Percentiles rank a stretch among this genome's conserved stretches.
phyloP scores from a whole-genome alignment of 345 rosid species.

The Lepidium aucheri region DNA sequence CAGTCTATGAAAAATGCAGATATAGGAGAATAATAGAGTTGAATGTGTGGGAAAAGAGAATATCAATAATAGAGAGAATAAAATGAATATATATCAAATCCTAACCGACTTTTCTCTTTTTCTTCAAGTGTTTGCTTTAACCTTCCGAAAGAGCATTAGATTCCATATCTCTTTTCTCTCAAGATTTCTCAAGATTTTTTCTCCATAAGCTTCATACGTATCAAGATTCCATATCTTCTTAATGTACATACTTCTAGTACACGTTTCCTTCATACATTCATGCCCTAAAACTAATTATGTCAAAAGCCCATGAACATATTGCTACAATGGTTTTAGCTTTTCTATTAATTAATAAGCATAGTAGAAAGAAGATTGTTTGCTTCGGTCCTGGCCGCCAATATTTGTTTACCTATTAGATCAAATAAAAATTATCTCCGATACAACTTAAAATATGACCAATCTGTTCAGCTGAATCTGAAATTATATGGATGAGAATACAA shows the following conservation, averaged over 20 bases:
- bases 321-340: neutral
- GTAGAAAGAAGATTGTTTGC: neutral
- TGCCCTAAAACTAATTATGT: neutral
- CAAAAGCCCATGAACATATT: neutral
- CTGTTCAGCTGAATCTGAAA: neutral
- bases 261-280: neutral
- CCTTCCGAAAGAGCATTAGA: conserved; percentile 1
- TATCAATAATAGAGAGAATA: conserved; percentile 14
- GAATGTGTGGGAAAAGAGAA: conserved; percentile 9
- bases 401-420: neutral
- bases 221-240: no score
- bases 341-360: neutral
- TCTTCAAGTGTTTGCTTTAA: neutral
- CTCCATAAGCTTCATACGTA: neutral
- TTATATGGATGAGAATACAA: no score
- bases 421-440: neutral
- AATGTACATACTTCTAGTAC: neutral
- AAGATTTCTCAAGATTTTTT: conserved; percentile 7
- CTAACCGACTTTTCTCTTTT: conserved; percentile 9
- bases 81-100: neutral
- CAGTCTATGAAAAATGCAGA: neutral
- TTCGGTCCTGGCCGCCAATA: neutral
- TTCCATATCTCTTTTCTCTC: conserved; percentile 21
- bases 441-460: neutral
- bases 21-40: neutral